Percentiles rank a stretch among this genome's conserved stretches.
phyloP scores from a whole-genome alignment of 2,329 filamentous ascomycete genomes.

The Aspergillus pseudotamarii region DNA sequence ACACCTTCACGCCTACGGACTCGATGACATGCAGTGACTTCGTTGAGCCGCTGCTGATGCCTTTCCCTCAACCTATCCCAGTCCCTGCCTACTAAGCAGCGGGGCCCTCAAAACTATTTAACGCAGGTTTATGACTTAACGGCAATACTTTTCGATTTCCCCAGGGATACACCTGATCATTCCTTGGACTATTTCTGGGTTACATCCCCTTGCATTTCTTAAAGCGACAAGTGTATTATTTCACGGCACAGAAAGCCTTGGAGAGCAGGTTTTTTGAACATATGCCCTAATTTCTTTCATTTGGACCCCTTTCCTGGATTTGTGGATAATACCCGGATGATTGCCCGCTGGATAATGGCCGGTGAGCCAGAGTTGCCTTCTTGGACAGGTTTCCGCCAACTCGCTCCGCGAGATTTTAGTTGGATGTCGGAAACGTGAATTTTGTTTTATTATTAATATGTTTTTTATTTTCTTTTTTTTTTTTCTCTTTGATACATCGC shows the following conservation, averaged over 20 bases:
- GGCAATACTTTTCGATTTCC: constrained; percentile 11
- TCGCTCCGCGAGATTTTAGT: constrained; percentile 7
- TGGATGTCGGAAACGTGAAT: constrained; percentile 11
- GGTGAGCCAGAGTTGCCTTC: constrained; percentile 8
- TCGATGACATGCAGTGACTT: constrained; percentile 30
- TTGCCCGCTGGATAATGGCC: not conserved
- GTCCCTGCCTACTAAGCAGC: constrained; percentile 31
- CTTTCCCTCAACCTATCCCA: constrained; percentile 26
- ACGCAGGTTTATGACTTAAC: constrained; percentile 25
- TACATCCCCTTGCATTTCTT: constrained; percentile 17
- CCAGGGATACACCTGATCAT: not conserved
- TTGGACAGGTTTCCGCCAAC: constrained; percentile 11
- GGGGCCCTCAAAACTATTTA: constrained; percentile 3
- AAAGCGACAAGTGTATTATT: constrained; percentile 23
- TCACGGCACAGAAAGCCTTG: constrained; percentile 17
- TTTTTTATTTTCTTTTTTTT: constrained; percentile 8
- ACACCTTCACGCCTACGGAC: constrained; percentile 31
- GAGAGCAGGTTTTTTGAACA: constrained; percentile 23
- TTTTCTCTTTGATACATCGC: not conserved
- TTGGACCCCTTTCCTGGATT: constrained; percentile 14
- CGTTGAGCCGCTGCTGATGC: constrained; percentile 33
- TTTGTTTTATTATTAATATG: constrained; percentile 19
- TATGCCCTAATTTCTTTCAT: constrained; percentile 22
- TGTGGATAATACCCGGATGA: constrained; percentile 15
- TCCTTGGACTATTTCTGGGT: constrained; percentile 12